Conservation (phyloP, 371 early-diverging fungal genomes). For the Smittium culicis region DNA sequence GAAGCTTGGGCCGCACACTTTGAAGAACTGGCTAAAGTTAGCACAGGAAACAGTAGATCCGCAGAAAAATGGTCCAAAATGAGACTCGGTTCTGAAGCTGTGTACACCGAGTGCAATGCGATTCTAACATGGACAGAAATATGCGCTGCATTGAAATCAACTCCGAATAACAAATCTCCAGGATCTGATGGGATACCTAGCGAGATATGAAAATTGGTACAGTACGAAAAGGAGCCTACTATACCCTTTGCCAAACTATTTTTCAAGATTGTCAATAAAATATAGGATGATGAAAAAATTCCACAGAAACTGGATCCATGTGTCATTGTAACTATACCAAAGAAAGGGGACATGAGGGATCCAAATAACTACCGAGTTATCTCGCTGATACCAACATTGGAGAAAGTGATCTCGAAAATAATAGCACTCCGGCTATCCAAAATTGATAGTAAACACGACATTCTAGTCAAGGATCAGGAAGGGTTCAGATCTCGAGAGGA, state of each 20-base stretch:
- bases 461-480: background rate
- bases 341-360: no score
- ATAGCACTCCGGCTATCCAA: no score
- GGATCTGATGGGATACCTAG: background rate
- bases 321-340: no score
- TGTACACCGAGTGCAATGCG: background rate
- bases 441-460: no score
- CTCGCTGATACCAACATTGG: no score
- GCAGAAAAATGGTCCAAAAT: background rate
- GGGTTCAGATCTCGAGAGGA: background rate
- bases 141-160: background rate
- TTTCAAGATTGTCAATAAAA: no score
- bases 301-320: no score
- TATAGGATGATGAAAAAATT: no score
- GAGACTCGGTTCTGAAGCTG: background rate
- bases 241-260: no score
- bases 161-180: background rate
- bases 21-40: background rate
- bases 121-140: background rate
- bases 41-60: background rate
- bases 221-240: background rate
- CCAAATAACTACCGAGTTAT: no score
- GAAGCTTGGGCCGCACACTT: background rate
- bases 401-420: no score
- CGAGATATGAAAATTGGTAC: background rate